These are phyloP conservation scores for Urochloa ruziziensis DNA, from an alignment of 176 grass and related monocot genomes.

Conservation along the genomic window DNA sequence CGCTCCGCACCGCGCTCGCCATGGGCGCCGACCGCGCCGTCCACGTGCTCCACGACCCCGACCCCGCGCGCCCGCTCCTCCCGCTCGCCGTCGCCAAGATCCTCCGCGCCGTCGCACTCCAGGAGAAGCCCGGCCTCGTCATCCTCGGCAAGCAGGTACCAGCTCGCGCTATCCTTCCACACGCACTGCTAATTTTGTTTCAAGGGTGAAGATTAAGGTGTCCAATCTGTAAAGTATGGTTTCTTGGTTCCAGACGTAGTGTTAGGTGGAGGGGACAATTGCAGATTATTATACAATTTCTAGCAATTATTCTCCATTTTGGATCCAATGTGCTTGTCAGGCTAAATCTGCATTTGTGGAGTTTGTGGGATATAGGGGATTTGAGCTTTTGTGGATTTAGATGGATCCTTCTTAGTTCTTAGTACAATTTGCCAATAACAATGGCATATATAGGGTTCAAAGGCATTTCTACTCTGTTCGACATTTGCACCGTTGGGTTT, in stretches of 20 bases:
- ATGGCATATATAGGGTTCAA: not conserved
- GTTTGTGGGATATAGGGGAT: not conserved
- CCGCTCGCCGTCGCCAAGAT: constrained; percentile 85
- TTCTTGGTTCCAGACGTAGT: not conserved
- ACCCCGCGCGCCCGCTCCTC: constrained; percentile 51
- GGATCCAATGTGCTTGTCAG: not conserved
- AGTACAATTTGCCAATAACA: not conserved
- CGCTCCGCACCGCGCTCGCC: constrained; percentile 89
- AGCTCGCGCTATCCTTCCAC: not conserved
- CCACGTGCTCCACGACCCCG: constrained; percentile 61
- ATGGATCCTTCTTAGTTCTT: not conserved
- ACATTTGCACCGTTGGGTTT: not conserved
- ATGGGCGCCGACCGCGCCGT: constrained; percentile 92
- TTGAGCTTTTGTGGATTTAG: not conserved
- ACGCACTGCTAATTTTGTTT: not conserved
- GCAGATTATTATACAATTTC: not conserved
- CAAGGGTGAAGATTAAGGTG: not conserved
- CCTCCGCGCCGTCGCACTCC: constrained; percentile 61
- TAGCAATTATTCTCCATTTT: not conserved
- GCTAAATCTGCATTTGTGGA: not conserved
- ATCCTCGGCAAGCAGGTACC: constrained; percentile 93
- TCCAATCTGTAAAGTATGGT: not conserved
- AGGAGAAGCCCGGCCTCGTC: constrained; percentile 65
- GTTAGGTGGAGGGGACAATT: not conserved
- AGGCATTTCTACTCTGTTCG: not conserved